Evolutionary conservation across 345 rosid species (phyloP).

Genomic region (Salix arbutifolia): DNA sequence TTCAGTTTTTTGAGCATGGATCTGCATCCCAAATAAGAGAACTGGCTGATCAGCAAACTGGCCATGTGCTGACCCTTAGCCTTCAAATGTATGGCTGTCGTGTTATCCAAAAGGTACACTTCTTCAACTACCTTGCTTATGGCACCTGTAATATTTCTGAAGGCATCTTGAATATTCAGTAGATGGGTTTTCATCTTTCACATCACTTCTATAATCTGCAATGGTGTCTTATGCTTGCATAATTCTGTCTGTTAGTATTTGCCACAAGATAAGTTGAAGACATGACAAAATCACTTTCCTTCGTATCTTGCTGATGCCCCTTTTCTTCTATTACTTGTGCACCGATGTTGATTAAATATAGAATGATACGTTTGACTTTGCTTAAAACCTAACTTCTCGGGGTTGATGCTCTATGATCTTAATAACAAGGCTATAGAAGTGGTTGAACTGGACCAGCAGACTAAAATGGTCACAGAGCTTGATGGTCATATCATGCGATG

Average conservation of each 20-base stretch:
- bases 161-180: background rate
- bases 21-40: constrained; percentile 75
- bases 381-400: background rate
- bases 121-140: background rate
- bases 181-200: too few species aligned
- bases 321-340: background rate
- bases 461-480: constrained; percentile 84
- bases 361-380: background rate
- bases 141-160: background rate
- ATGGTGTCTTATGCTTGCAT: background rate
- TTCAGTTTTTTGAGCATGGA: constrained; percentile 97
- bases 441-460: constrained; percentile 84
- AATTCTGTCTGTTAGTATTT: background rate
- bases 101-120: constrained; percentile 84
- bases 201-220: background rate
- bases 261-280: background rate
- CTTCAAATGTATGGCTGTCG: constrained; percentile 99
- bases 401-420: constrained; percentile 2
- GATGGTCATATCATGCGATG: constrained; percentile 92
- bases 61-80: constrained; percentile 82
- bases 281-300: background rate
- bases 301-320: background rate
- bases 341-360: background rate
- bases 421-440: constrained; percentile 78
- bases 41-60: constrained; percentile 70